A percentile compares a stretch with the other conserved stretches of the same genome.
phyloP scores from a whole-genome alignment of 495 filamentous ascomycete genomes.

The Aspergillus egyptiacus region DNA sequence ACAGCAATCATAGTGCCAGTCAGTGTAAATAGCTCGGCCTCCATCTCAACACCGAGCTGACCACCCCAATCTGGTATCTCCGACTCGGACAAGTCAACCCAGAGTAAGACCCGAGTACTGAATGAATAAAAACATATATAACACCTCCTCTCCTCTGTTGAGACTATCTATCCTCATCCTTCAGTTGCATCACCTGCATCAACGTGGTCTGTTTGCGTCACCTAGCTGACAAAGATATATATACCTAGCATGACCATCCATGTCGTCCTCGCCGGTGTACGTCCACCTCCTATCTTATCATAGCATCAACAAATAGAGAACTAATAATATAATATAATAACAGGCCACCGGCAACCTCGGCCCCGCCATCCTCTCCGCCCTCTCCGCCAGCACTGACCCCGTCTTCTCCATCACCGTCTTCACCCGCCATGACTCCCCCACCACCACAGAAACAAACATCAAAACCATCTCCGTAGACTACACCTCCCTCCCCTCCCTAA shows the following conservation, averaged over 20 bases:
- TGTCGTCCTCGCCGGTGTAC: conserved; percentile 1
- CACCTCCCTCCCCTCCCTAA: background rate
- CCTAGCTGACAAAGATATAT: background rate
- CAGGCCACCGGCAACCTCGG: conserved; percentile 4
- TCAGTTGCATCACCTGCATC: too few species aligned
- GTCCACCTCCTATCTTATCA: background rate
- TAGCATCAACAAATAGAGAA: too few species aligned
- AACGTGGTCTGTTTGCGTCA: too few species aligned
- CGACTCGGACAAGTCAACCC: too few species aligned
- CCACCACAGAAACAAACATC: background rate
- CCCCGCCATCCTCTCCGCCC: background rate
- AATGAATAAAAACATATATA: too few species aligned
- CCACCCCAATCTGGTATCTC: too few species aligned
- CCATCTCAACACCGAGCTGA: too few species aligned
- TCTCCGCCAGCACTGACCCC: background rate
- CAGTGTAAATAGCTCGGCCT: too few species aligned
- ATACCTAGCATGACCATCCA: background rate
- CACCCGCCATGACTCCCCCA: background rate
- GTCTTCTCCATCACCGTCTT: conserved; percentile 1
- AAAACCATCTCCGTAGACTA: background rate
- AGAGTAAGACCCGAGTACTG: too few species aligned
- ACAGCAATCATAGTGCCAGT: too few species aligned
- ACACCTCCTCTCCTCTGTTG: too few species aligned
- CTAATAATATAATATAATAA: background rate
- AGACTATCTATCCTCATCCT: too few species aligned